Evolutionary conservation across 164 flowering plant genomes (phyloP).

Genomic region (Berberis thunbergii): DNA sequence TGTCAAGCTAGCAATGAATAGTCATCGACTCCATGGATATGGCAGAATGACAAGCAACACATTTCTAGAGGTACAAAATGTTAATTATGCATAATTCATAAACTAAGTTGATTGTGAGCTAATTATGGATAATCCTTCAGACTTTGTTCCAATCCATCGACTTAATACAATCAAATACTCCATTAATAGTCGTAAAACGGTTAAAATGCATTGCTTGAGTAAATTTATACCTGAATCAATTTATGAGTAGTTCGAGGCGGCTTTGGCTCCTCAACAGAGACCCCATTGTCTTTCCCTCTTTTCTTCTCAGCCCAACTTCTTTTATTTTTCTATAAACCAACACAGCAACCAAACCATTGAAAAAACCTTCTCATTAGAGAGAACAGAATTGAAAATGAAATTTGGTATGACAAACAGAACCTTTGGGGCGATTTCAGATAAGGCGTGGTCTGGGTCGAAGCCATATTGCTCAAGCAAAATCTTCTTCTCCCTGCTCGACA

Average conservation of each 20-base stretch:
- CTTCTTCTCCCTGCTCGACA: slow-evolving; percentile 28
- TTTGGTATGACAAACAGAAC: slow-evolving; percentile 16
- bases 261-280: slow-evolving; percentile 26
- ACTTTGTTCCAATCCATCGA: neutral
- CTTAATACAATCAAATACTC: neutral
- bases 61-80: too few species aligned
- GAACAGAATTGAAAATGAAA: neutral
- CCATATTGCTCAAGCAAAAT: slow-evolving; percentile 55
- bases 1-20: too few species aligned
- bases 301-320: slow-evolving; percentile 33
- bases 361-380: neutral
- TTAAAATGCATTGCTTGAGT: neutral
- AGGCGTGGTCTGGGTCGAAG: slow-evolving; percentile 45
- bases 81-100: too few species aligned
- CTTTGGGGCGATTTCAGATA: slow-evolving; percentile 27
- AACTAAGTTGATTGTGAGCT: too few species aligned
- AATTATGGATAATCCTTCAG: too few species aligned
- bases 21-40: too few species aligned
- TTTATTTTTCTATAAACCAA: slow-evolving; percentile 32
- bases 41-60: too few species aligned
- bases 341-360: neutral
- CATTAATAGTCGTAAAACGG: too few species aligned
- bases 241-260: slow-evolving; percentile 59
- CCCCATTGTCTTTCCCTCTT: slow-evolving; percentile 18
- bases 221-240: slow-evolving; percentile 61